Evolutionary conservation across 441 rosid genomes (phyloP).

Genomic region (Populus hybrid): DNA sequence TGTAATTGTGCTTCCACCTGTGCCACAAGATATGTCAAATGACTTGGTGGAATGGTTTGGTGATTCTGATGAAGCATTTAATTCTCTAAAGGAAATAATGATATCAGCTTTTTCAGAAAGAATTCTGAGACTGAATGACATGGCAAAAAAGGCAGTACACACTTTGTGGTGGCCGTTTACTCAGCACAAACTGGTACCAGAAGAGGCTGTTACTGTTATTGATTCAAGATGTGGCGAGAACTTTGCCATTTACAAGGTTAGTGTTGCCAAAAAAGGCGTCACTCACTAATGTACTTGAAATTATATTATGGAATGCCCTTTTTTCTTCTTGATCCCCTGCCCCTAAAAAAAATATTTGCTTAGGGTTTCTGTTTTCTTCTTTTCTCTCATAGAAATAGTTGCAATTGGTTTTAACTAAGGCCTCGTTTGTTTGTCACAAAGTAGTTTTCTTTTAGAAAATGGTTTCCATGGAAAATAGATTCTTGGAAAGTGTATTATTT

Average conservation of each 20-base stretch:
- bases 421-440: neutral
- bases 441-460: neutral
- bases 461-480: no score
- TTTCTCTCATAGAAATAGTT: conserved; percentile 8
- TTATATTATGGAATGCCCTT: neutral
- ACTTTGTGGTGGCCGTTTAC: conserved; percentile 98
- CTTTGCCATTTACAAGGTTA: conserved; percentile 81
- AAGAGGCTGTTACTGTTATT: conserved; percentile 68
- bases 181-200: conserved; percentile 76
- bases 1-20: conserved; percentile 73
- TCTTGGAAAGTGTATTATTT: no score
- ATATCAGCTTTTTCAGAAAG: conserved; percentile 55
- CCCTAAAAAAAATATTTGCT: no score
- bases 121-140: conserved; percentile 50
- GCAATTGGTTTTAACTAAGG: neutral
- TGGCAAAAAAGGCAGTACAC: conserved; percentile 71
- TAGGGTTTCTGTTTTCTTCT: neutral
- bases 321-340: neutral
- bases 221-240: conserved; percentile 94
- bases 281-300: neutral
- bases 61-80: conserved; percentile 50
- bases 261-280: conserved; percentile 1
- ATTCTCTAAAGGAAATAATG: conserved; percentile 58
- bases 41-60: conserved; percentile 83
- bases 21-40: conserved; percentile 75